phyloP scores from a whole-genome alignment of 495 filamentous ascomycete genomes.

The Lasiosphaeria ovina region DNA sequence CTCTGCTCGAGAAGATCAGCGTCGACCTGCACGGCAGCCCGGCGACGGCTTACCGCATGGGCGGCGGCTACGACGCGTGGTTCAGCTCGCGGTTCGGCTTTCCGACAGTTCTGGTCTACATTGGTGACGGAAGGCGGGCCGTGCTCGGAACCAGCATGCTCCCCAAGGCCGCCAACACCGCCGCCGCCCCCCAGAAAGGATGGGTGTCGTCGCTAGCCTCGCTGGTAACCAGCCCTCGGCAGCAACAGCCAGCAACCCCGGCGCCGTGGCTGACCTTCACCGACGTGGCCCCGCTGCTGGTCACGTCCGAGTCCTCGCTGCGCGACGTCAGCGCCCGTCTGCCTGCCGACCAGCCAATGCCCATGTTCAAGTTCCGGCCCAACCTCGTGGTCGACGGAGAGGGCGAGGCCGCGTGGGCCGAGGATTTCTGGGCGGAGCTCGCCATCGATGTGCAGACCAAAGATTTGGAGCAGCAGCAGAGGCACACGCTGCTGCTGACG shows the following conservation, averaged over 20 bases:
- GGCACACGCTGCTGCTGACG: constrained; percentile 55
- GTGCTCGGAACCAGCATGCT: constrained; percentile 60
- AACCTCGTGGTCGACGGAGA: constrained; percentile 73
- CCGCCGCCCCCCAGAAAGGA: neutral
- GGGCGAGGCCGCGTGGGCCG: constrained; percentile 62
- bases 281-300: constrained; percentile 73
- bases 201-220: constrained; percentile 51
- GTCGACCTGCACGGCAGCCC: constrained; percentile 63
- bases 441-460: constrained; percentile 27
- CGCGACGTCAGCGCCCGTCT: constrained; percentile 62
- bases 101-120: constrained; percentile 62
- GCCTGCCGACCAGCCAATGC: constrained; percentile 54
- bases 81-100: constrained; percentile 72
- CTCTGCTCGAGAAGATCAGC: constrained; percentile 48
- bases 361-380: constrained; percentile 78
- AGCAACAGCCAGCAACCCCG: constrained; percentile 12
- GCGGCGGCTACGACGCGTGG: constrained; percentile 63
- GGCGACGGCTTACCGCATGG: constrained; percentile 67
- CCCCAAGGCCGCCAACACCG: constrained; percentile 23
- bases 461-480: constrained; percentile 3
- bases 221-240: constrained; percentile 11
- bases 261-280: constrained; percentile 63
- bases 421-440: constrained; percentile 83
- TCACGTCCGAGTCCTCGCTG: constrained; percentile 70
- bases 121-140: constrained; percentile 59